Base-by-base conservation (phyloP, 192 early-diverging fungal genomes). In the Cetraspora pellucida region DNA sequence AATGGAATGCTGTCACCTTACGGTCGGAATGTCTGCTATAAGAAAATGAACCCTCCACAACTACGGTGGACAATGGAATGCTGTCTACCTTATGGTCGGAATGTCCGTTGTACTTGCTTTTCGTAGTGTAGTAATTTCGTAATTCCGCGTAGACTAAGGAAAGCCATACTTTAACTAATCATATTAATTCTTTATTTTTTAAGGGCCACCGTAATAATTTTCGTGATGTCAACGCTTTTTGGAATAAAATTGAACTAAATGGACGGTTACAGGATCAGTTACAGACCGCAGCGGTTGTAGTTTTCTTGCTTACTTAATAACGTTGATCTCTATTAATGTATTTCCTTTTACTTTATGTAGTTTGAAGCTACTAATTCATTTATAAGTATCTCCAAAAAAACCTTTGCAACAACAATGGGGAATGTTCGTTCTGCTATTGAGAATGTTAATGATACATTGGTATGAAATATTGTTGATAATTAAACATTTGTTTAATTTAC, bases 231-330 rank as follows among this genome's bases (percentile, higher is more conserved):
- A 49, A 58, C 45, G 59, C 30, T 30, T 77, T 77, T 70, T 77
- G 77, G 66, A 77, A 67, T 46, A 68, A 44, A 77, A 77, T 77
- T 55, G 76, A 77, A 77, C 63, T 77, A n/a, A 77, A 77, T 52
- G 16, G 3, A 13, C 0, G 28, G 70, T 50, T 72, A 52, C 50
- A 55, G 25, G 52, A 37, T 72, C 70, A 30, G 72, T 7, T 58
- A 43, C 72, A 60, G 37, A 21, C 11, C 45, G 57, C 37, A 60
- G 57, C 60, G 72, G 72, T 74, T 74, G 3, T 74, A 59, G 43
- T 58, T 74, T 74, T 1, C n/a, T 45, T 74, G 9, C 0, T 73
- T 14, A 25, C 4, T 17, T 59, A 45, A 60, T 21, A 60, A 74
- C 60, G 54, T 74, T 60, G 3, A 37, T 16, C 28, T 25, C 17